These are phyloP conservation scores for Drechslerella dactyloides DNA, from an alignment of 2,329 filamentous ascomycete species.

Conservation along the genomic window DNA sequence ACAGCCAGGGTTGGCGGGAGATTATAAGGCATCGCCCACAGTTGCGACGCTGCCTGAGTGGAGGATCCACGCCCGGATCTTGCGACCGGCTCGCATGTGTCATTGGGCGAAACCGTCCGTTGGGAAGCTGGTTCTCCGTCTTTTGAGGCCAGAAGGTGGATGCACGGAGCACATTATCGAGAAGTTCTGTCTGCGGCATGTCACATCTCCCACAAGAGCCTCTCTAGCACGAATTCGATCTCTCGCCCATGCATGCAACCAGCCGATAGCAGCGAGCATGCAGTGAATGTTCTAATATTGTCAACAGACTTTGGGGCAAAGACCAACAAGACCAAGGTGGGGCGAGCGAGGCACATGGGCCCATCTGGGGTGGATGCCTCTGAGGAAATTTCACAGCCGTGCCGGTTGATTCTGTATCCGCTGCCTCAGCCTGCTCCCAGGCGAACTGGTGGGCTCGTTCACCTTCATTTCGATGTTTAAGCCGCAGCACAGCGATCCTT, in stretches of 20 bases:
- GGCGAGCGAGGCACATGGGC: background rate
- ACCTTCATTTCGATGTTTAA: background rate
- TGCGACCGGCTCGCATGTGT: slow-evolving; percentile 14
- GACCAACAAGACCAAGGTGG: background rate
- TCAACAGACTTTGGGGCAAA: background rate
- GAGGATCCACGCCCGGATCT: slow-evolving; percentile 24
- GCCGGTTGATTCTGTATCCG: background rate
- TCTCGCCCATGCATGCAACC: too few species aligned
- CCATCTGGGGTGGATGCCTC: background rate
- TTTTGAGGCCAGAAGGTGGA: background rate
- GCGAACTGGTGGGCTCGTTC: background rate
- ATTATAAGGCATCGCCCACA: slow-evolving; percentile 29
- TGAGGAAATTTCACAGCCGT: background rate
- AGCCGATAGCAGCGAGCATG: too few species aligned
- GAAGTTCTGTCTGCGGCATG: background rate
- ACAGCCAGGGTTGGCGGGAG: slow-evolving; percentile 1
- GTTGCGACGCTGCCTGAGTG: slow-evolving; percentile 27
- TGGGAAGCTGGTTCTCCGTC: slow-evolving; percentile 9
- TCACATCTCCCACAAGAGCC: too few species aligned
- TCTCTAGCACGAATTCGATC: too few species aligned
- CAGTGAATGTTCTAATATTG: too few species aligned
- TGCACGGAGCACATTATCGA: background rate
- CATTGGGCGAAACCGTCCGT: slow-evolving; percentile 8
- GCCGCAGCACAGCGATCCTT: background rate
- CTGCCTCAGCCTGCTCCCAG: slow-evolving; percentile 1